Evolutionary conservation across 83 land plant genomes (phyloP).

Genomic region (Picea mariana): DNA sequence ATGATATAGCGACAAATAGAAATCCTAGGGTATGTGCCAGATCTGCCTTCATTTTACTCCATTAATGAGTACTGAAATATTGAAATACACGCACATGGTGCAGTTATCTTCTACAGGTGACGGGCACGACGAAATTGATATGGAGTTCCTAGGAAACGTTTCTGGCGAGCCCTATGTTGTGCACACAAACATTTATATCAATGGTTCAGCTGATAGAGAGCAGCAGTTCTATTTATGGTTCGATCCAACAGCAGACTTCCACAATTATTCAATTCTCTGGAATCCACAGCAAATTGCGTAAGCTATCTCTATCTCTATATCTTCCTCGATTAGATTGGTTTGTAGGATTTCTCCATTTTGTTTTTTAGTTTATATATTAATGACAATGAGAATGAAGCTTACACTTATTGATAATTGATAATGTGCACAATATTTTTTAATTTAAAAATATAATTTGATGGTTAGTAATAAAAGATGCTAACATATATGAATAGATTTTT

Average conservation of each 20-base stretch:
- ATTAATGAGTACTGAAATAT: background rate
- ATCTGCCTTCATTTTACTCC: too few species aligned
- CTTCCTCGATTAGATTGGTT: background rate
- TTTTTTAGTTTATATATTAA: too few species aligned
- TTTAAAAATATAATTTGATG: too few species aligned
- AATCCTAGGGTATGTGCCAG: too few species aligned
- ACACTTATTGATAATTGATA: too few species aligned
- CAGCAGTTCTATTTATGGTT: constrained; percentile 53
- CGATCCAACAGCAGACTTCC: constrained; percentile 43
- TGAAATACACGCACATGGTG: background rate
- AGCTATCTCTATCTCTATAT: background rate
- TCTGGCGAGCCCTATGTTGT: constrained; percentile 42
- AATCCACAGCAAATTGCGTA: constrained; percentile 37
- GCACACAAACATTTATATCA: constrained; percentile 47
- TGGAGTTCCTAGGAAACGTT: constrained; percentile 56
- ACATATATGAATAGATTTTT: too few species aligned
- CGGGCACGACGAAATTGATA: constrained; percentile 48
- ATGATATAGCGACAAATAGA: too few species aligned
- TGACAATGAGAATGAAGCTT: too few species aligned
- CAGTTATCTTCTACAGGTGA: constrained; percentile 37
- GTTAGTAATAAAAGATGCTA: too few species aligned
- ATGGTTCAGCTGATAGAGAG: constrained; percentile 47
- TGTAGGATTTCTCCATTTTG: too few species aligned
- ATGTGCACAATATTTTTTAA: too few species aligned
- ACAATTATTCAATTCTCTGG: constrained; percentile 45